Evolutionary conservation across 2,329 filamentous ascomycete genomes (phyloP).

Genomic region (Fusarium palustre): DNA sequence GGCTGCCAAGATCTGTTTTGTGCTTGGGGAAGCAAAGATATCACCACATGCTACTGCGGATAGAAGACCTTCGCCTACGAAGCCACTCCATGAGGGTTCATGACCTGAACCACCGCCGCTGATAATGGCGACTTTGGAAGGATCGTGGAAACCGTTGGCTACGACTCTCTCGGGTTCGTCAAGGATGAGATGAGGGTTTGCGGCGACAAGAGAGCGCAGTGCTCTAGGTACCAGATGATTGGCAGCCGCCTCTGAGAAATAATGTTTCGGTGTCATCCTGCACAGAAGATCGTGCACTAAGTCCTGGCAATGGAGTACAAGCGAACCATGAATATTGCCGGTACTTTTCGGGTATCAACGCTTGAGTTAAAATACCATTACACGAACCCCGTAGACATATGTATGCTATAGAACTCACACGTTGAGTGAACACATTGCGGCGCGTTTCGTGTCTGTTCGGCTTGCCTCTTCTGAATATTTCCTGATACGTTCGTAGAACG

Average conservation of each 20-base stretch:
- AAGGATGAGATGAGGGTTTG: not conserved
- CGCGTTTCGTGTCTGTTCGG: not conserved
- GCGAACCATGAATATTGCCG: too few relatives aligned
- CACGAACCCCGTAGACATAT: not conserved
- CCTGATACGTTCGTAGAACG: too few relatives aligned
- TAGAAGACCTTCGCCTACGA: conserved; percentile 72
- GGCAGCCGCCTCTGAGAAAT: not conserved
- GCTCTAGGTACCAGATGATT: not conserved
- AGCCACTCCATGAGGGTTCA: conserved; percentile 73
- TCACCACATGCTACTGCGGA: conserved; percentile 70
- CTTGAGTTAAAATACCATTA: not conserved
- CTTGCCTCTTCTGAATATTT: not conserved
- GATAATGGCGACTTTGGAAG: conserved; percentile 50
- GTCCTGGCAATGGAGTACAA: too few relatives aligned
- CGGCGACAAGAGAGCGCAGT: not conserved
- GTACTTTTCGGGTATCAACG: too few relatives aligned
- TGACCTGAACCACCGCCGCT: conserved; percentile 68
- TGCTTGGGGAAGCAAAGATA: conserved; percentile 73
- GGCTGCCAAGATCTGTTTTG: conserved; percentile 66
- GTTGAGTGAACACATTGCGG: accelerated
- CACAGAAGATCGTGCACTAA: too few relatives aligned
- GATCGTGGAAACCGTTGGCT: not conserved
- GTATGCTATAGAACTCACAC: not conserved
- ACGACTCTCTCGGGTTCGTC: not conserved
- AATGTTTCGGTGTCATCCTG: not conserved